phyloP scores from a whole-genome alignment of 352 stramenopile genomes.

The Phytopythium litorale region DNA sequence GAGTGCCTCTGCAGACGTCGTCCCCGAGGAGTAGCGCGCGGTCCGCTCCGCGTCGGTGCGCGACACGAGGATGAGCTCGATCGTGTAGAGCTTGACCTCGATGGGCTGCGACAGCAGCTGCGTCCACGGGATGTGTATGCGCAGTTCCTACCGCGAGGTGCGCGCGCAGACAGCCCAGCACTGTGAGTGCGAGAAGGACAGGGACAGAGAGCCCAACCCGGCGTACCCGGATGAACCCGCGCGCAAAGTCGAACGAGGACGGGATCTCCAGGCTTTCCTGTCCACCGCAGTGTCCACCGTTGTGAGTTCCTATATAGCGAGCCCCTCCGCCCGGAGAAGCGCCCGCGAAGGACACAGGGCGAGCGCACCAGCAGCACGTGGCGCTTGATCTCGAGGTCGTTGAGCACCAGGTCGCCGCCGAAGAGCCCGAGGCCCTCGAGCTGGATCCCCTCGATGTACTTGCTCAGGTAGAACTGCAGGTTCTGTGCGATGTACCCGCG shows the following conservation, averaged over 20 bases:
- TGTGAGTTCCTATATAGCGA: background rate
- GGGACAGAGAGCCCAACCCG: background rate
- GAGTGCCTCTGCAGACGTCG: slow-evolving; percentile 11
- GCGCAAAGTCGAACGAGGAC: slow-evolving; percentile 83
- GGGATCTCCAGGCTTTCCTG: slow-evolving; percentile 83
- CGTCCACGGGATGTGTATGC: slow-evolving; percentile 89
- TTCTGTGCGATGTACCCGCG: slow-evolving; percentile 85
- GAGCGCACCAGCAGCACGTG: slow-evolving; percentile 56
- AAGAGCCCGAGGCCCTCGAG: slow-evolving; percentile 84
- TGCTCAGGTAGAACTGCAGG: slow-evolving; percentile 86
- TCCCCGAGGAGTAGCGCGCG: slow-evolving; percentile 11
- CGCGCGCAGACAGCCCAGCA: background rate
- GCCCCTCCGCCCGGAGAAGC: background rate
- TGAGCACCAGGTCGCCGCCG: slow-evolving; percentile 81
- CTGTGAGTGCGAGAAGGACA: background rate
- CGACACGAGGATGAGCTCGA: slow-evolving; percentile 83
- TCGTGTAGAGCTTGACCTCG: slow-evolving; percentile 86
- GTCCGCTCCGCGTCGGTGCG: slow-evolving; percentile 21
- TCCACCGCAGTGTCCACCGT: background rate
- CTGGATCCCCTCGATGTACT: slow-evolving; percentile 89
- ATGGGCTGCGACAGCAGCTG: slow-evolving; percentile 83
- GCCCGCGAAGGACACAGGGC: no score
- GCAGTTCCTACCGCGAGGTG: slow-evolving; percentile 47
- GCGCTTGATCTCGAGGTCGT: slow-evolving; percentile 87
- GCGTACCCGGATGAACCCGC: slow-evolving; percentile 75